Evolutionary conservation across 2,329 filamentous ascomycete genomes (phyloP).

Genomic region (Colletotrichum endophyticum): DNA sequence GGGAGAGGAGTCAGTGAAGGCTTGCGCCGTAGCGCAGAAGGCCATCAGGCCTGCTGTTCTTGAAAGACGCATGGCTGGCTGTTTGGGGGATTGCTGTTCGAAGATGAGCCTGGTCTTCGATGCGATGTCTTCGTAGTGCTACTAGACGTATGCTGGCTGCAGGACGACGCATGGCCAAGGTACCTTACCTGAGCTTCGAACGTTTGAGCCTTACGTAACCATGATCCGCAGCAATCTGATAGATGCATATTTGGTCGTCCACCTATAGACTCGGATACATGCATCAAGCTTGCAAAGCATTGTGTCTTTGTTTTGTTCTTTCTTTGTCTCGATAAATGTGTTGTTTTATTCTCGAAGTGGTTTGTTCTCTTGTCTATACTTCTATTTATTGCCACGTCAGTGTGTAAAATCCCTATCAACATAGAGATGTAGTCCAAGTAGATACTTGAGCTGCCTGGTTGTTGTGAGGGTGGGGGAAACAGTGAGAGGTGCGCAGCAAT

Average conservation of each 20-base stretch:
- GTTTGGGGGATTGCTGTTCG: conserved; percentile 2
- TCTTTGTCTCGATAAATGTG: neutral
- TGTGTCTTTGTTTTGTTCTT: neutral
- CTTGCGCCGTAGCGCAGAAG: conserved; percentile 64
- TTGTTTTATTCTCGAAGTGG: neutral
- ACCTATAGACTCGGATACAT: neutral
- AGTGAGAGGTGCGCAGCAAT: neutral
- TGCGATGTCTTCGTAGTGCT: conserved; percentile 14
- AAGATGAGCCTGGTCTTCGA: conserved; percentile 1
- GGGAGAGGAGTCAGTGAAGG: conserved; percentile 86
- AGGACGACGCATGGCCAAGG: neutral
- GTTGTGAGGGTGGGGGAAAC: neutral
- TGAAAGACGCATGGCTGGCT: conserved; percentile 57
- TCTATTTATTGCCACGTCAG: neutral
- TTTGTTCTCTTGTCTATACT: neutral
- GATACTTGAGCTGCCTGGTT: neutral
- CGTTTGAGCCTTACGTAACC: neutral
- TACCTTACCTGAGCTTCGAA: neutral
- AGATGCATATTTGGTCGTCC: neutral
- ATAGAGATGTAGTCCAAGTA: neutral
- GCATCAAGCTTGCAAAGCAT: neutral
- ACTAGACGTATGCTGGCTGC: neutral
- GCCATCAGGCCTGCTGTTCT: conserved; percentile 55
- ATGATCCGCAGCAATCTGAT: neutral
- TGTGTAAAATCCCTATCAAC: neutral